These are phyloP conservation scores for Paraphaeosphaeria minitans DNA, from an alignment of 2,329 filamentous ascomycete species.

Conservation along the genomic window DNA sequence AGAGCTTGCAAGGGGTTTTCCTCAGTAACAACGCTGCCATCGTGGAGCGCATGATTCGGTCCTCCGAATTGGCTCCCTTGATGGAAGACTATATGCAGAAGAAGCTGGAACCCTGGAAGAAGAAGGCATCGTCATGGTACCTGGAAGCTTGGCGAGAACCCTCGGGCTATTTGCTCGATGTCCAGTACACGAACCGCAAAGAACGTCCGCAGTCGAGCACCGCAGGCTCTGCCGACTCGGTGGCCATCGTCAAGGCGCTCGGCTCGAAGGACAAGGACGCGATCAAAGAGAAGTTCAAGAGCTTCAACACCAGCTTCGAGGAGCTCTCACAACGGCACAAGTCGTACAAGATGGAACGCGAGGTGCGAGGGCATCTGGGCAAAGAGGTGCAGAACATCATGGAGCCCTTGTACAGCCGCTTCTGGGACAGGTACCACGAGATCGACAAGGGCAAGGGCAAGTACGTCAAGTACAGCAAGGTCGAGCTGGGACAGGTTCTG, in stretches of 20 bases:
- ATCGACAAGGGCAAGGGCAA: slow-evolving; percentile 98
- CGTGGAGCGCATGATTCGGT: slow-evolving; percentile 81
- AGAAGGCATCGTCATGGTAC: slow-evolving; percentile 81
- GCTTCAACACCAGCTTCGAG: slow-evolving; percentile 90
- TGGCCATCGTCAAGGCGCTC: slow-evolving; percentile 80
- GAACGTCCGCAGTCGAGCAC: slow-evolving; percentile 69
- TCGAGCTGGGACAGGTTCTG: slow-evolving; percentile 69
- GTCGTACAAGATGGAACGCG: slow-evolving; percentile 83
- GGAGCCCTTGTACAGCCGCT: slow-evolving; percentile 90
- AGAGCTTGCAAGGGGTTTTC: slow-evolving; percentile 83
- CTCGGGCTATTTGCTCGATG: slow-evolving; percentile 81
- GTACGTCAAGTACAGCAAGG: slow-evolving; percentile 97
- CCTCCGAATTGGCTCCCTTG: slow-evolving; percentile 76
- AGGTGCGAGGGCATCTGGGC: slow-evolving; percentile 79
- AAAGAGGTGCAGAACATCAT: slow-evolving; percentile 89
- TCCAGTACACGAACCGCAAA: slow-evolving; percentile 83
- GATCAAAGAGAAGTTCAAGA: slow-evolving; percentile 94
- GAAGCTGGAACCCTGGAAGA: slow-evolving; percentile 82
- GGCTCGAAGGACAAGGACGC: slow-evolving; percentile 91
- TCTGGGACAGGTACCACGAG: slow-evolving; percentile 97
- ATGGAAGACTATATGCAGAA: slow-evolving; percentile 63
- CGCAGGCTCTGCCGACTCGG: slow-evolving; percentile 67
- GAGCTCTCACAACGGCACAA: slow-evolving; percentile 85
- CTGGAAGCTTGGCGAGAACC: slow-evolving; percentile 88
- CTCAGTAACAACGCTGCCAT: slow-evolving; percentile 86